phyloP scores from a whole-genome alignment of 1,139 yeast species.

The Saccharomyces hybrid region DNA sequence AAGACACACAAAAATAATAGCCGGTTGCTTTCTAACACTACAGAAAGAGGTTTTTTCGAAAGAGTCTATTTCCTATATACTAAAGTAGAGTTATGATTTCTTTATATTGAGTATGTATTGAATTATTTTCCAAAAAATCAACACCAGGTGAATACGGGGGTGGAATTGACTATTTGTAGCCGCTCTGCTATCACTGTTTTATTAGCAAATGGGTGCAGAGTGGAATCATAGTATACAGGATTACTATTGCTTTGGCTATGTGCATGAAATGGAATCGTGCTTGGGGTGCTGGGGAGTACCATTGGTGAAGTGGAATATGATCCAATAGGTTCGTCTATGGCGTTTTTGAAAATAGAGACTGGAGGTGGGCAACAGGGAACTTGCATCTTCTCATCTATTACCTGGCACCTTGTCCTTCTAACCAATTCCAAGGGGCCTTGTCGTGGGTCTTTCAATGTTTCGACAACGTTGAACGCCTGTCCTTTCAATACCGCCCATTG shows the following conservation, averaged over 20 bases:
- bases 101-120: neutral
- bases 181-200: slow-evolving; percentile 54
- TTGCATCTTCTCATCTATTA: slow-evolving; percentile 56
- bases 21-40: neutral
- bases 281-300: slow-evolving; percentile 5
- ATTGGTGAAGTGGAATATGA: slow-evolving; percentile 4
- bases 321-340: slow-evolving; percentile 30
- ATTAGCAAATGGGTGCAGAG: slow-evolving; percentile 10
- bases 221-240: neutral
- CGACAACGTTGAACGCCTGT: slow-evolving; percentile 71
- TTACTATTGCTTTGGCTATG: neutral
- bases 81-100: neutral
- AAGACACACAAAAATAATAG: neutral
- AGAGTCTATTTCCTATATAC: neutral
- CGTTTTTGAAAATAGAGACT: slow-evolving; percentile 25
- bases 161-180: slow-evolving; percentile 46
- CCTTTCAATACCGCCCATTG: slow-evolving; percentile 72
- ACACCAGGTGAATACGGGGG: slow-evolving; percentile 70
- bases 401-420: slow-evolving; percentile 47
- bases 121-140: slow-evolving; percentile 19
- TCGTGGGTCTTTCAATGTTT: slow-evolving; percentile 46
- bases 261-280: neutral
- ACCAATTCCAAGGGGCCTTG: slow-evolving; percentile 67
- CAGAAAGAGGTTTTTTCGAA: neutral
- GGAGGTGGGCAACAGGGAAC: slow-evolving; percentile 41